Base-by-base conservation (phyloP, 805 yeast species). In the Blastobotrys terrestris region DNA sequence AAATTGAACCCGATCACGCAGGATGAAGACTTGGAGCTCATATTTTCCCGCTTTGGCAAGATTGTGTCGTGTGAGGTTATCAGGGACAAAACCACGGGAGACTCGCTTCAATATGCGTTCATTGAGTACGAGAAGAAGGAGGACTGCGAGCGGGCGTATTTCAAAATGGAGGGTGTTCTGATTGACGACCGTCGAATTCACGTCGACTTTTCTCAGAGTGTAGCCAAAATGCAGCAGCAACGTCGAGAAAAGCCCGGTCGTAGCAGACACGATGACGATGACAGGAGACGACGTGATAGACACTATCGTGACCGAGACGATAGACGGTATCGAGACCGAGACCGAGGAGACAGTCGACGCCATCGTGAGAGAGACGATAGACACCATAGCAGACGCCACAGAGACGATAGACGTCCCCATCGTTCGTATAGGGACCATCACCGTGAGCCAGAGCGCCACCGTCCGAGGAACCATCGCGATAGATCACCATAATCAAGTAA, bases 121-220 rank as follows among this genome's bases (percentile, higher is more conserved):
- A 77, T 84, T 31, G 86, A 83, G 59, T 84, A 69, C 61, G 73
- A 70, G 19, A 62, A 67, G 1, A 70, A 71, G 54, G 67, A 69
- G 42, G 72, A 74, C 39, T 83, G 86, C 48, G 88, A 84, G 56
- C 57, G 60, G n/a, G 89, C 89, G 0, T 84, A 81, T 61, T 65
- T 71, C 52, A 79, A 78, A 60, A 78, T 84, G 81, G 80, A 81
- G 42, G 77, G 77, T 14, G 84, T 79, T 2, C 60, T 83, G 45
- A 80, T 84, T 40, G 90, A 84, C 62, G 89, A 84, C 52, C 63
- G 77, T 43, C 70, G 85, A 51, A 77, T 84, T 19, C 80, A 80
- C 54, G 85, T 84, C 44, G 89, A 84, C 63, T 84, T 84, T 69
- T 77, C 84, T 54, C 90, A 84, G 62, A 76, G 82, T 63, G 64